Conservation (phyloP, 306 rosid species). For the Cucumis melo region DNA sequence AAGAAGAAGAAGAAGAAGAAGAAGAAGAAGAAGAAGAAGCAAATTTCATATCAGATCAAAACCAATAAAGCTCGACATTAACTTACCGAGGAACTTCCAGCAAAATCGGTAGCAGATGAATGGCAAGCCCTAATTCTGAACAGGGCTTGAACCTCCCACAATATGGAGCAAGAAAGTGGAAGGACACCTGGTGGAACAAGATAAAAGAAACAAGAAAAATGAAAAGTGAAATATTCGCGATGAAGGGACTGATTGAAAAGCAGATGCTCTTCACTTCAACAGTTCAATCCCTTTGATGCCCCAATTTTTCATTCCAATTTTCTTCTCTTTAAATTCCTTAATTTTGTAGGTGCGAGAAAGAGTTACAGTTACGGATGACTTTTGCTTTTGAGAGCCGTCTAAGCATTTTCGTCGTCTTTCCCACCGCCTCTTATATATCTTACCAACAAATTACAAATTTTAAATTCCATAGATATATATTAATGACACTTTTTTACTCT, state of each 20-base stretch:
- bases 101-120: background rate
- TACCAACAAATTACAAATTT: background rate
- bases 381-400: background rate
- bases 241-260: conserved; percentile 13
- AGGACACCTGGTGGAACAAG: background rate
- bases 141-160: background rate
- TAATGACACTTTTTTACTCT: background rate
- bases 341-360: background rate
- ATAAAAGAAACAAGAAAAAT: background rate
- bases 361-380: background rate
- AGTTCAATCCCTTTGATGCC: background rate
- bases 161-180: background rate
- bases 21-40: background rate
- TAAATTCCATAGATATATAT: background rate
- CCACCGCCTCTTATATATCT: background rate
- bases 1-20: background rate
- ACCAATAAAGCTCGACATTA: background rate
- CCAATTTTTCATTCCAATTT: background rate
- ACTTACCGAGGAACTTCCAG: conserved; percentile 5
- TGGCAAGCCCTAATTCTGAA: conserved; percentile 3
- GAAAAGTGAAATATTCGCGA: conserved; percentile 13
- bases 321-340: background rate
- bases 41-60: background rate
- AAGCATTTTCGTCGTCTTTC: background rate
- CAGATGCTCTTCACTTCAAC: conserved; percentile 7